Conservation (phyloP, 148 eudicot species). For the Talinum fruticosum region DNA sequence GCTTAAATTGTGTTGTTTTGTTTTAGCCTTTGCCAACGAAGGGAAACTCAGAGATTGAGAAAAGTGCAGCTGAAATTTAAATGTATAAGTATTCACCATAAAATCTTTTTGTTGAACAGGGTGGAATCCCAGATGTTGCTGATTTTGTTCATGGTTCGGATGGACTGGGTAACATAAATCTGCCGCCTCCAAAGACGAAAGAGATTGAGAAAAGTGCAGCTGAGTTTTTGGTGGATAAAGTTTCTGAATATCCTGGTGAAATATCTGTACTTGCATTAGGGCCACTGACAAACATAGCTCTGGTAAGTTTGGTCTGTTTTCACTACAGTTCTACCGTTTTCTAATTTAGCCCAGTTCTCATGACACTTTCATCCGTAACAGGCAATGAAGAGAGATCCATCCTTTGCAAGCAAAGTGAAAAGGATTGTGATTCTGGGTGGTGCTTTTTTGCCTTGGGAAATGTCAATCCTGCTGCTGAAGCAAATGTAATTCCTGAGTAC, state of each 20-base stretch:
- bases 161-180: slow-evolving; percentile 62
- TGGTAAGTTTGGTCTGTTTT: slow-evolving; percentile 42
- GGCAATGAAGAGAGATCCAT: slow-evolving; percentile 88
- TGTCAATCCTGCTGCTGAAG: slow-evolving; percentile 96
- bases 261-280: slow-evolving; percentile 88
- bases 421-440: slow-evolving; percentile 84
- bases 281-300: slow-evolving; percentile 83
- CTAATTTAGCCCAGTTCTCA: background rate
- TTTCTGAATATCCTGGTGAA: slow-evolving; percentile 84
- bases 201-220: slow-evolving; percentile 64
- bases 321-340: background rate
- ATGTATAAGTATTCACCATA: background rate
- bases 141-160: slow-evolving; percentile 86
- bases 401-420: slow-evolving; percentile 86
- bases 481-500: slow-evolving; percentile 56
- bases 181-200: slow-evolving; percentile 54
- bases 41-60: too few relatives aligned
- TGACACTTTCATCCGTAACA: slow-evolving; percentile 25
- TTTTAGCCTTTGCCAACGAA: background rate
- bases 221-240: slow-evolving; percentile 80
- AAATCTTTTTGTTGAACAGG: slow-evolving; percentile 38
- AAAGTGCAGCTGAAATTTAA: too few relatives aligned
- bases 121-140: slow-evolving; percentile 68
- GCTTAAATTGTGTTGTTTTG: background rate
- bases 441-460: slow-evolving; percentile 81